Conservation (phyloP, 768 basidiomycete species). For the Suillus americanus region DNA sequence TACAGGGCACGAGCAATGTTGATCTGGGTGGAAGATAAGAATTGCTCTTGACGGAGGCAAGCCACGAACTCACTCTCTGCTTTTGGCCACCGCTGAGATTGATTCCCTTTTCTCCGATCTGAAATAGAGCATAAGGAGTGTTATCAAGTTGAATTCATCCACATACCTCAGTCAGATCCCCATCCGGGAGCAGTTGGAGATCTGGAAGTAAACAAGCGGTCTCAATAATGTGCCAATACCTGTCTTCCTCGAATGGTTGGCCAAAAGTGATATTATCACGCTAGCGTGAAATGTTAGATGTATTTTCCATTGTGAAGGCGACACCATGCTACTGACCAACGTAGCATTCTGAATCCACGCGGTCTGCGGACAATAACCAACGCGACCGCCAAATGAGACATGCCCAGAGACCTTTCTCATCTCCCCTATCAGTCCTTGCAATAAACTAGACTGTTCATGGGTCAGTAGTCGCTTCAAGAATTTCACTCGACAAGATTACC, state of each 20-base stretch:
- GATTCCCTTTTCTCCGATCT: conserved; percentile 75
- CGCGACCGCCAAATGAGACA: conserved; percentile 58
- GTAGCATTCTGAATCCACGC: conserved; percentile 78
- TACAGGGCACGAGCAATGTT: conserved; percentile 75
- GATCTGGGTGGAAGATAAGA: conserved; percentile 34
- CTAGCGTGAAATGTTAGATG: conserved; percentile 26
- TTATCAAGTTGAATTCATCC: background rate
- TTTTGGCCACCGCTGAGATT: conserved; percentile 71
- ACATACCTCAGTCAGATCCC: conserved; percentile 67
- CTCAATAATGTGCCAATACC: conserved; percentile 64
- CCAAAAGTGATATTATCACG: conserved; percentile 72
- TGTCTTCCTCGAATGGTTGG: conserved; percentile 57
- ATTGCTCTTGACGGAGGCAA: background rate
- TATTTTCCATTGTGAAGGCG: background rate
- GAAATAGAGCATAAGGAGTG: background rate
- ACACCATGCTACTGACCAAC: conserved; percentile 35
- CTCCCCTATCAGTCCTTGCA: conserved; percentile 69
- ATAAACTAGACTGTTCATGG: conserved; percentile 44
- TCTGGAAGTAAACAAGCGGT: conserved; percentile 62
- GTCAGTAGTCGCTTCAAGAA: background rate
- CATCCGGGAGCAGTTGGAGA: conserved; percentile 62
- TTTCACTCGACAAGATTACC: conserved; percentile 22
- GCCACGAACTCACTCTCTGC: conserved; percentile 42
- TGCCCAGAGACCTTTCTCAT: conserved; percentile 56
- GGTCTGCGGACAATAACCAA: conserved; percentile 72